phyloP scores from a whole-genome alignment of 768 basidiomycete species.

The Paxillus involutus region DNA sequence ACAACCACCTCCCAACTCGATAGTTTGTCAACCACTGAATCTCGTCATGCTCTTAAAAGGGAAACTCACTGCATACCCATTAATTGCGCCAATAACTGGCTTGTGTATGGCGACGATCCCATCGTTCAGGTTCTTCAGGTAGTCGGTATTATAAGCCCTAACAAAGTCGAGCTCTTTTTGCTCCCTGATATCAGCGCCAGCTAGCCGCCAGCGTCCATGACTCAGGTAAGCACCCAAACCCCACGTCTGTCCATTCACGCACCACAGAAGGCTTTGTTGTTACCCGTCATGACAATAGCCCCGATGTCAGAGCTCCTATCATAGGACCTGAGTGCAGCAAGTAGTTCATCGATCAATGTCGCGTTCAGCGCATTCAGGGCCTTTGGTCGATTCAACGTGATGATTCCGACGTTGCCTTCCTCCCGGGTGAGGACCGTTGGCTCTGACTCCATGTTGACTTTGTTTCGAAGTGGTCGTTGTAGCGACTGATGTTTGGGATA shows the following conservation, averaged over 20 bases:
- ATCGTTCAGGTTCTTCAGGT: conserved; percentile 45
- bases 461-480: not conserved
- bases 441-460: conserved; percentile 19
- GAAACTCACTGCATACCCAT: conserved; percentile 77
- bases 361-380: conserved; percentile 82
- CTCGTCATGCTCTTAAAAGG: not conserved
- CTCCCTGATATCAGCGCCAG: conserved; percentile 98
- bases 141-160: conserved; percentile 44
- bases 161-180: conserved; percentile 83
- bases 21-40: too few species aligned
- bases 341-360: conserved; percentile 78
- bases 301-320: conserved; percentile 71
- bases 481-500: too few species aligned
- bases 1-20: conserved; percentile 94
- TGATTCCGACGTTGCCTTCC: conserved; percentile 40
- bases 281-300: conserved; percentile 91
- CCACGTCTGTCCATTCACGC: not conserved
- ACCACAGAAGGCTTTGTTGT: conserved; percentile 70
- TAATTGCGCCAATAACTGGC: conserved; percentile 92
- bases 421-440: conserved; percentile 20
- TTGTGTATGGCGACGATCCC: conserved; percentile 61
- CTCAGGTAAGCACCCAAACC: not conserved
- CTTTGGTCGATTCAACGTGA: conserved; percentile 85
- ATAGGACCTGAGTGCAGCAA: conserved; percentile 64
- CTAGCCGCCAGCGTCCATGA: conserved; percentile 34